Evolutionary conservation across 441 rosid species (phyloP), one percentile per base, ranked within the genome.

Genomic region (Gossypium schwendimanii): DNA sequence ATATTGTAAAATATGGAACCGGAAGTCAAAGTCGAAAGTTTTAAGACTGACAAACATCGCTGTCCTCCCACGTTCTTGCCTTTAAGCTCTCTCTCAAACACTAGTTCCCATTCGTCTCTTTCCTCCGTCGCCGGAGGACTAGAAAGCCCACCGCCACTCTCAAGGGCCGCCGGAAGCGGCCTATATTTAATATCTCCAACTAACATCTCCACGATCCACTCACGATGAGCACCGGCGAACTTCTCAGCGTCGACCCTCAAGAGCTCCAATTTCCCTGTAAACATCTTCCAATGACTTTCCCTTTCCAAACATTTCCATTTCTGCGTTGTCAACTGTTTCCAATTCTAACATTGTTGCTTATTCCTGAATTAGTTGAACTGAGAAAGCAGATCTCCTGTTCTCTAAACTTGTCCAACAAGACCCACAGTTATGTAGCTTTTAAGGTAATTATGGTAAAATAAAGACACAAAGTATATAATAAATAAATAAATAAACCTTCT

Each of bases 201-300:
- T 36, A 59, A 23, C 36, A 9, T 26, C 45, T 68, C 0, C 33
- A 65, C 71, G 83, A 74, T 75, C 81, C 36, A 59, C 41, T 75
- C 80, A 69, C 9, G 59, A 89, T 88, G 95, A 81, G 81, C 78
- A 77, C 84, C 54, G 87, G 87, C 61, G 90, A 88, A 69, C 93
- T 90, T 75, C 91, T 92, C 21, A 61, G 61, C 77, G 75, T 92
- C 79, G 90, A 92, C 75, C 97, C 92, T 71, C 90, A 83, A 57
- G 97, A 92, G 79, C 94, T 92, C 50, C 92, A 81, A 28, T 88
- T 92, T 54, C 90, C 96, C 67, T 81, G 96, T 92, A 79, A 82
- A 84, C 64, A 64, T 69, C 73, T 33, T 68, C 18, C 6, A 44
- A 1, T 20, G 26, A 0, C 10, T 26, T 10, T 58, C 33, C 33